Percentiles rank a stretch among this genome's conserved stretches.
Evolutionary conservation across 169 alveolate genomes (phyloP).

Genomic region (Plasmodium coatneyi): DNA sequence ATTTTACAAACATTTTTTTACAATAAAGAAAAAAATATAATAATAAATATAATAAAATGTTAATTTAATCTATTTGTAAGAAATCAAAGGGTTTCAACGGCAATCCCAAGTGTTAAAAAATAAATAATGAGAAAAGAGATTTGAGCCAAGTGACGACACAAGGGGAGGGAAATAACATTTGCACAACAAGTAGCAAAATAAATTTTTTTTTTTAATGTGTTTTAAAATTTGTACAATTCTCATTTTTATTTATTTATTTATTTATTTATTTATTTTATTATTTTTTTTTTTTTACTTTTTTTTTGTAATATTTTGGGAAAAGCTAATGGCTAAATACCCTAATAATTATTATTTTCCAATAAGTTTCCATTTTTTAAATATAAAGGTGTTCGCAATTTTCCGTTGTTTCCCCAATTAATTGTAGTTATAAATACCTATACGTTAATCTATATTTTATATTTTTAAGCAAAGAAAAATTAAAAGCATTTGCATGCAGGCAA

Average conservation of each 20-base stretch:
- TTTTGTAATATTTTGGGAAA: background rate
- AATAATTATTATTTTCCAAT: background rate
- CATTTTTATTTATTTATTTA: background rate
- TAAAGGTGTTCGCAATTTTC: background rate
- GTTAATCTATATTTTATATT: background rate
- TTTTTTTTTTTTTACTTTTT: too few species aligned
- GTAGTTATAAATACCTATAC: background rate
- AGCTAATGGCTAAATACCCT: background rate
- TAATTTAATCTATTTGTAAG: background rate
- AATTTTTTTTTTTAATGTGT: background rate
- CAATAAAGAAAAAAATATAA: background rate
- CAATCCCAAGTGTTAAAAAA: background rate
- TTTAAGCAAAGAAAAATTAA: background rate
- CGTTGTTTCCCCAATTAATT: background rate
- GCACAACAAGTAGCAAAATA: background rate
- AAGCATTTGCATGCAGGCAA: background rate
- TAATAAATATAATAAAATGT: background rate
- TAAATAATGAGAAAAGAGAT: background rate
- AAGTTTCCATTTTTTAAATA: background rate
- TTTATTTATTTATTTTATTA: too few species aligned
- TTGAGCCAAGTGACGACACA: background rate
- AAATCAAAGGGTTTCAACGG: background rate
- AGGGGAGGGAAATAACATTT: background rate
- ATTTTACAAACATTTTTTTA: background rate
- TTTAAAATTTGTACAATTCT: background rate